Base-by-base conservation (phyloP, 2,329 filamentous ascomycete genomes). In the Beauveria medogensis region DNA sequence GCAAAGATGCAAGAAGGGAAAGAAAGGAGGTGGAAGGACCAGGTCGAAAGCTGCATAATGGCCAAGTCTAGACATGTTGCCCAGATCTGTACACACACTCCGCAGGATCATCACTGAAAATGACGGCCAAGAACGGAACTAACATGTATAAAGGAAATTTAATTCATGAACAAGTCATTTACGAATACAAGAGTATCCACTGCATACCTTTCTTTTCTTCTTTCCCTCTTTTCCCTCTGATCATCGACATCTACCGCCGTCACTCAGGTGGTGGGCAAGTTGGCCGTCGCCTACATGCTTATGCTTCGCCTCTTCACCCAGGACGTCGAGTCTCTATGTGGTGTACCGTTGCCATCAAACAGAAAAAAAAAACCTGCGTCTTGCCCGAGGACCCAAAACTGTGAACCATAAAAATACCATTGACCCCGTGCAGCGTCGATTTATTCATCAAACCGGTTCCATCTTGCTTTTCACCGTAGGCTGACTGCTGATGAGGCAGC, bases 171-270 rank as follows among this genome's bases (percentile, higher is more conserved):
- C 44, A 16, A 61, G 47, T 47, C 53, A 58, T 61, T 30, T 61
- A 61, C 53, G 60, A 61, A 61, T 61, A 61, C 60, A 61, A 54
- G 26, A 40, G 58, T 55, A 55, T 60, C 41, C 22, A 46, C 51
- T 22, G 22, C 37, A 20, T 50, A 28, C 37, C 47, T 20, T 34
- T 37, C 12, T 24, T 48, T 54, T 48, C 26, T 55, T 24, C 28
- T 22, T 22, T 22, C 22, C 22, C 22, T 22, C 22, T 22, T 22
- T 34, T 14, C 12, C 26, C 30, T 41, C 26, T 22, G 34, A 20
- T 40, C 40, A 46, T 30, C 47, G 46, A 54, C 41, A 52, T 53
- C 57, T 22, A 18, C 37, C 34, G 20, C 46, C 30, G 18, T 51
- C 24, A 26, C 24, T 5, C n/a, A 24, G 34, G n/a, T 28, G 12